Evolutionary conservation across 177 flowering plant species (phyloP).

Genomic region (Telopea speciosissima): DNA sequence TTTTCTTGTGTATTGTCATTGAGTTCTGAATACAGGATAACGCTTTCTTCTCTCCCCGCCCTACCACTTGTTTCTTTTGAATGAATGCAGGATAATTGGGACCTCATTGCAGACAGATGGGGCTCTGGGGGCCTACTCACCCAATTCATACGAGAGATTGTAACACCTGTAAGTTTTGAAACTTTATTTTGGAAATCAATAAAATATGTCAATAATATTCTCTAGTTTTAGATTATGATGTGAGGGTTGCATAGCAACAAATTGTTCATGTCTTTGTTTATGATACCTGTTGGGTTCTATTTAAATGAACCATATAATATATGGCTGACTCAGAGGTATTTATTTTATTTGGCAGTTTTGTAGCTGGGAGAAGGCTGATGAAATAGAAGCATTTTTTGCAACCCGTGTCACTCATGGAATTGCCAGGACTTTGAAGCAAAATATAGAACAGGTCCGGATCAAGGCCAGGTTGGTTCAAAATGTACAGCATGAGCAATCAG

Average conservation of each 20-base stretch:
- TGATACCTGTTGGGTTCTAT: background rate
- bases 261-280: background rate
- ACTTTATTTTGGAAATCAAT: background rate
- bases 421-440: constrained; percentile 70
- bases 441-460: constrained; percentile 56
- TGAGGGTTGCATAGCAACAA: background rate
- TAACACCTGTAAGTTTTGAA: too few relatives aligned
- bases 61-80: too few relatives aligned
- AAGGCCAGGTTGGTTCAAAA: constrained; percentile 58
- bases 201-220: too few relatives aligned
- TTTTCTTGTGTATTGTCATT: background rate
- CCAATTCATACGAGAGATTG: background rate
- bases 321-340: background rate
- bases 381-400: background rate
- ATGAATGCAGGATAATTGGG: background rate
- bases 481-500: constrained; percentile 39
- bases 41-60: too few relatives aligned
- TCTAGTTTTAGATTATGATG: background rate
- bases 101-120: background rate
- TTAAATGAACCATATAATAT: too few relatives aligned
- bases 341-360: background rate
- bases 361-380: background rate
- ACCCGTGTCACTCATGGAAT: constrained; percentile 2
- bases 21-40: background rate
- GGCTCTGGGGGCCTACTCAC: background rate